A percentile compares a stretch with the other conserved stretches of the same genome.
Evolutionary conservation across 73 alveolate genomes (phyloP).

Genomic region (Symbiodinium pilosum): DNA sequence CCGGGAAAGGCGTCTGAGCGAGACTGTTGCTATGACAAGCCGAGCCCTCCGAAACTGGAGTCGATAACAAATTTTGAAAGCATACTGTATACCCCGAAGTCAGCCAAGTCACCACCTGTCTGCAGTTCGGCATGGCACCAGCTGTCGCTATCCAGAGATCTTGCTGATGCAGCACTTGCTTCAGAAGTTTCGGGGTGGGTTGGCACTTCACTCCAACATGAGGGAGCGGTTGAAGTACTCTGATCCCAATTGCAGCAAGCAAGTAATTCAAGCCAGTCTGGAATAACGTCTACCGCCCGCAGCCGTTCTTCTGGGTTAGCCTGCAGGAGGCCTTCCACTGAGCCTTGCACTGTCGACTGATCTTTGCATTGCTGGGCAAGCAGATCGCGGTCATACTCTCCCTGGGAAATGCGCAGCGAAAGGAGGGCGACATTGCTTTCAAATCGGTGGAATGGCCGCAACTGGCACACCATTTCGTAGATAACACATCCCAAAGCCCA

Average conservation of each 20-base stretch:
- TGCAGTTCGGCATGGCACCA: slow-evolving; percentile 53
- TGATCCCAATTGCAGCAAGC: background rate
- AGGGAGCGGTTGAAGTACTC: slow-evolving; percentile 7
- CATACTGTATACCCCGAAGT: no score
- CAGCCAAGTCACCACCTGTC: no score
- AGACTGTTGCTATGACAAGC: no score
- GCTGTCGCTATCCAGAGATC: slow-evolving; percentile 12
- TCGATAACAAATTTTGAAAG: no score
- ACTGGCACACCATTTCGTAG: slow-evolving; percentile 88
- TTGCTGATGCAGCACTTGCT: background rate
- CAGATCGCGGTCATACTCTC: slow-evolving; percentile 62
- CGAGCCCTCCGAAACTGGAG: no score
- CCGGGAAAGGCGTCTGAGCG: no score
- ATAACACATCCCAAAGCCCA: slow-evolving; percentile 96
- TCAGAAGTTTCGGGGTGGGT: background rate
- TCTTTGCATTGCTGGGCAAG: background rate
- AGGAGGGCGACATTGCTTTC: slow-evolving; percentile 62
- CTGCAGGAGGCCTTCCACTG: slow-evolving; percentile 19
- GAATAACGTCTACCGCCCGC: slow-evolving; percentile 26
- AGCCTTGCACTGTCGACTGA: background rate
- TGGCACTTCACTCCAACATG: slow-evolving; percentile 48
- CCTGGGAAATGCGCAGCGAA: slow-evolving; percentile 74
- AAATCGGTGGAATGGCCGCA: slow-evolving; percentile 76
- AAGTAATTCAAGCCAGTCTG: background rate
- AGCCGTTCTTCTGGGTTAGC: slow-evolving; percentile 13